Evolutionary conservation across 1,139 yeast species (phyloP), one percentile per base, ranked within the genome.

Genomic region (Taiozyma onychis): DNA sequence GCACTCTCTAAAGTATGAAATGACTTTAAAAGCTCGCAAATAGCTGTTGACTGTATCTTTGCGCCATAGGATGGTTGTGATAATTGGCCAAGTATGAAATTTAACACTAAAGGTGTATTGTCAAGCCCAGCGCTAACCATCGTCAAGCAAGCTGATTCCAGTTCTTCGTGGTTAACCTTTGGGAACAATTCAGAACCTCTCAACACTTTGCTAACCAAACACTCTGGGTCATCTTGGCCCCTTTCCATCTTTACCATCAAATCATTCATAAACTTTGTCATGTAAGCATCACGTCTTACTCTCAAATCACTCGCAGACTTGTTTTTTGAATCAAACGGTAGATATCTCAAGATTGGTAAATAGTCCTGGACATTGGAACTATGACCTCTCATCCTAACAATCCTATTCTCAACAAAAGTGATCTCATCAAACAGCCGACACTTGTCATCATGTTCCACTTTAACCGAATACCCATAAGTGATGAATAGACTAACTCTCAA

Each of bases 91-190:
- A 85, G 61, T 14, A 84, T 72, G 56, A 81, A 81, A 55, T 78
- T 77, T 50, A 85, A 68, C 49, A 80, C 84, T 32, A 85, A 71
- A 0, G 91, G 85, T 0, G 85, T 80, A 53, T 87, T 86, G 61
- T 86, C 93, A 35, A 86, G 67, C 0, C 95, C 95, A 5, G 93
- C 93, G 57, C 90, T 83, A 0, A 86, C 83, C 84, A 85, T 80
- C 0, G 93, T 83, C 44, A 86, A 68, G 61, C 91, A 85, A 8
- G 84, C 74, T 45, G 88, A 80, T 49, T 75, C 74, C 45, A 84
- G 65, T 59, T 85, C 89, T 3, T 66, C 66, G 1, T 63, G 65
- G 6, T 67, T 64, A 32, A 76, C 54, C 16, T 46, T 44, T 32
- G 58, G 59, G 42, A 35, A 51, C n/a, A 54, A 57, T 2, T 46